A percentile compares a stretch with the other conserved stretches of the same genome.
phyloP scores from a whole-genome alignment of 2,329 filamentous ascomycete species.

The Leptographium galeiforme region DNA sequence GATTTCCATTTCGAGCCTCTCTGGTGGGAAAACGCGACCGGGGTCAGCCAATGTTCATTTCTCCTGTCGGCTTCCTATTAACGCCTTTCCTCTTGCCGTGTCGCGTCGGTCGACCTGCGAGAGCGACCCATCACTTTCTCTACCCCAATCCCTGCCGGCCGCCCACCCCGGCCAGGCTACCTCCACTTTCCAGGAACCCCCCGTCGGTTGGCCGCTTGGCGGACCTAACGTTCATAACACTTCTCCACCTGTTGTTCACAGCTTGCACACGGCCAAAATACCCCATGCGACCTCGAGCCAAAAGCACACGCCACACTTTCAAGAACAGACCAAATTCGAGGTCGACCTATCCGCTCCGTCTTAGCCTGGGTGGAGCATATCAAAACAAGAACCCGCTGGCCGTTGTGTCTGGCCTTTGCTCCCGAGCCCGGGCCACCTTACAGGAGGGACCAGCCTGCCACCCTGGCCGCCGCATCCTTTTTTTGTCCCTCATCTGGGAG shows the following conservation, averaged over 20 bases:
- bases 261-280: not conserved
- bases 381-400: not conserved
- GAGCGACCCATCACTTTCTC: not conserved
- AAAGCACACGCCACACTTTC: not conserved
- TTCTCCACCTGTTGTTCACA: not conserved
- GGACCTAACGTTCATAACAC: not conserved
- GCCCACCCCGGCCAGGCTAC: not conserved
- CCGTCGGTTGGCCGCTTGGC: not conserved
- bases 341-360: conserved; percentile 6
- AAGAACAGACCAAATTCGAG: not conserved
- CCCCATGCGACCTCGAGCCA: not conserved
- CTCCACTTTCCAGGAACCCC: not conserved
- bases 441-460: not conserved
- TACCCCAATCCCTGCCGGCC: not conserved
- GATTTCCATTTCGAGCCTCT: not conserved
- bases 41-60: not conserved
- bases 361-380: conserved; percentile 6
- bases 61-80: not conserved
- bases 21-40: not conserved
- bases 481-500: not conserved
- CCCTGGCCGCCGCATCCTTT: not conserved
- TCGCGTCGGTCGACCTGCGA: not conserved
- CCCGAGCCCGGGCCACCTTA: not conserved
- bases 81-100: not conserved
- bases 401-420: not conserved